A percentile compares a stretch with the other conserved stretches of the same genome.
phyloP scores from a whole-genome alignment of 148 eudicot genomes.

The Polygonum aviculare region DNA sequence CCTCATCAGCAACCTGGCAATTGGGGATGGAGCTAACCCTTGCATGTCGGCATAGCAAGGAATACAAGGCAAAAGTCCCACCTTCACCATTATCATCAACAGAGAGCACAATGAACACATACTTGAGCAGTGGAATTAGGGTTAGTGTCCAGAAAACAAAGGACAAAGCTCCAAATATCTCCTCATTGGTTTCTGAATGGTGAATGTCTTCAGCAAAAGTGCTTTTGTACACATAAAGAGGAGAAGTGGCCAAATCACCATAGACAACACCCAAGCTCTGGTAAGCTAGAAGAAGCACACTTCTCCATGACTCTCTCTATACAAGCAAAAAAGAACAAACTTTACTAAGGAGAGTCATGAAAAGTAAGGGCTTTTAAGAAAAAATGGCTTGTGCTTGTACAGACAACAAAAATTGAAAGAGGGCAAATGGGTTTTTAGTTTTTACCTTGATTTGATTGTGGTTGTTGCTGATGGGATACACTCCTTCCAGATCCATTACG shows the following conservation, averaged over 20 bases:
- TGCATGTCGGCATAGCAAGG: conserved; percentile 63
- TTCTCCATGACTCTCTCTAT: conserved; percentile 66
- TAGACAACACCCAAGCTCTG: conserved; percentile 79
- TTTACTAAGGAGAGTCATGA: too few relatives aligned
- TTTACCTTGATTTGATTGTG: conserved; percentile 12
- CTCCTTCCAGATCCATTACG: conserved; percentile 16
- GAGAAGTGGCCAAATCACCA: conserved; percentile 80
- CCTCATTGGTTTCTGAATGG: conserved; percentile 62
- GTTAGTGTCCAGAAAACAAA: conserved; percentile 76
- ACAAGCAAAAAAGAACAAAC: conserved; percentile 1
- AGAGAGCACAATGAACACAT: conserved; percentile 67
- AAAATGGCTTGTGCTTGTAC: not conserved
- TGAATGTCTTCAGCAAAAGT: conserved; percentile 76
- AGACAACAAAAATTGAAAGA: conserved; percentile 2
- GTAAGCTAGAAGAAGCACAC: conserved; percentile 49
- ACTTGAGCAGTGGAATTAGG: conserved; percentile 54
- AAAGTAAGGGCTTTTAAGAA: not conserved
- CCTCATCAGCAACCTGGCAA: conserved; percentile 60
- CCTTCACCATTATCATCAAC: conserved; percentile 84
- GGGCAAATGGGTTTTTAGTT: not conserved
- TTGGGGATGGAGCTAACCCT: conserved; percentile 54
- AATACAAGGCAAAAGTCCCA: conserved; percentile 72
- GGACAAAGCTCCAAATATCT: conserved; percentile 56
- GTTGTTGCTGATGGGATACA: conserved; percentile 1
- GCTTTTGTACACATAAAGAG: conserved; percentile 63